A percentile compares a stretch with the other conserved stretches of the same genome.
phyloP scores from a whole-genome alignment of 805 yeast species.

The Maudiozyma bulderi region DNA sequence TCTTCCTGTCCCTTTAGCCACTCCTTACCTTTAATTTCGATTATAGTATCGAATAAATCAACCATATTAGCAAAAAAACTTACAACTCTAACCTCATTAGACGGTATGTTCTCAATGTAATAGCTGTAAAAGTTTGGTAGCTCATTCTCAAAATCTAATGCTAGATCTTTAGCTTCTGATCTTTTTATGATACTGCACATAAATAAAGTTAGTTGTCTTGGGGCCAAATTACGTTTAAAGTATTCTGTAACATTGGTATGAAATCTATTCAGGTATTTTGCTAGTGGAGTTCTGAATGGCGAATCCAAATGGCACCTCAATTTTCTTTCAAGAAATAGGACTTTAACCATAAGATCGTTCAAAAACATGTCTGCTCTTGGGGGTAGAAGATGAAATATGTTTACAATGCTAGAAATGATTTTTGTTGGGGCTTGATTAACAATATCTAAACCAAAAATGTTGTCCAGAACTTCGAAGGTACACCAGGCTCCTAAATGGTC shows the following conservation, averaged over 20 bases:
- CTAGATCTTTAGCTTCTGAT: constrained; percentile 36
- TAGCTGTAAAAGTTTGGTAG: constrained; percentile 40
- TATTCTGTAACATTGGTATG: constrained; percentile 63
- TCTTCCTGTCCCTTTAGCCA: constrained; percentile 49
- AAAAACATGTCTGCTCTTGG: constrained; percentile 85
- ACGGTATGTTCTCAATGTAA: constrained; percentile 37
- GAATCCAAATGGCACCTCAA: constrained; percentile 77
- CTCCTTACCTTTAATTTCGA: constrained; percentile 36
- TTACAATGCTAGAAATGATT: constrained; percentile 80
- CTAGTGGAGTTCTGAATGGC: constrained; percentile 86
- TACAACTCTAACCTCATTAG: constrained; percentile 27
- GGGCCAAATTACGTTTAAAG: constrained; percentile 56
- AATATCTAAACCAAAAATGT: constrained; percentile 70
- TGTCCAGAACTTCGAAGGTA: constrained; percentile 64
- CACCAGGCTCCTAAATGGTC: constrained; percentile 97
- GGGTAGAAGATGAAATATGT: constrained; percentile 85
- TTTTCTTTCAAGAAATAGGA: constrained; percentile 70
- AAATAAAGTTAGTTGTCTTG: constrained; percentile 44
- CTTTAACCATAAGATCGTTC: constrained; percentile 72
- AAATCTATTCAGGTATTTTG: constrained; percentile 76
- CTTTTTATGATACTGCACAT: constrained; percentile 27
- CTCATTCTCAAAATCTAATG: constrained; percentile 45
- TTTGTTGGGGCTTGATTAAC: constrained; percentile 73
- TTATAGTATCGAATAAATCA: constrained; percentile 50
- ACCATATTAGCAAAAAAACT: constrained; percentile 57